Percentiles rank a stretch among this genome's conserved stretches.
These are phyloP conservation scores for Davidsoniella eucalypti DNA, from an alignment of 2,329 filamentous ascomycete genomes.

Conservation along the genomic window DNA sequence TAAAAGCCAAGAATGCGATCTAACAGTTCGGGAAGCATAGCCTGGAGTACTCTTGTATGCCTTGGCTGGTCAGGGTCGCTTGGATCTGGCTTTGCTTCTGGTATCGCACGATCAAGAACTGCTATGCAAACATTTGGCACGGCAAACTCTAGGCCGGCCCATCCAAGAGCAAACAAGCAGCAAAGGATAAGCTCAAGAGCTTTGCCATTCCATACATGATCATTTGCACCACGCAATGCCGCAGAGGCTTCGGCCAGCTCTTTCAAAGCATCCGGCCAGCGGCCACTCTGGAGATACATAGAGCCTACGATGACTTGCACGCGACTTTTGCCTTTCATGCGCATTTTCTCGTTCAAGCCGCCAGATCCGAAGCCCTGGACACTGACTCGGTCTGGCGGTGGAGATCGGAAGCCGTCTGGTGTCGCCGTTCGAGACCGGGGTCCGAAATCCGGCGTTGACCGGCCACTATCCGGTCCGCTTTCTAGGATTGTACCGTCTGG, in stretches of 20 bases:
- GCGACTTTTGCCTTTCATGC: slow-evolving; percentile 66
- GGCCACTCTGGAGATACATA: slow-evolving; percentile 73
- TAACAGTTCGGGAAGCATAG: slow-evolving; percentile 53
- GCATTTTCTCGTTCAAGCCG: slow-evolving; percentile 58
- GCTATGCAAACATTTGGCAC: slow-evolving; percentile 43
- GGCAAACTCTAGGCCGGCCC: slow-evolving; percentile 69
- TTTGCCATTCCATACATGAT: slow-evolving; percentile 96
- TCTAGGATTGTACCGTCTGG: slow-evolving; percentile 17
- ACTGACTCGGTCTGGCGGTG: slow-evolving; percentile 38
- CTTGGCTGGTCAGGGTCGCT: slow-evolving; percentile 30
- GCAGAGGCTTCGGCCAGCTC: slow-evolving; percentile 68
- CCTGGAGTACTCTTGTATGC: slow-evolving; percentile 37
- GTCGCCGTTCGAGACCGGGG: slow-evolving; percentile 23
- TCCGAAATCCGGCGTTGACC: slow-evolving; percentile 25
- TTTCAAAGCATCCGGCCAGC: slow-evolving; percentile 76
- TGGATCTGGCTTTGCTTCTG: slow-evolving; percentile 19
- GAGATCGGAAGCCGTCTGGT: slow-evolving; percentile 30
- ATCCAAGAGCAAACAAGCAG: slow-evolving; percentile 67
- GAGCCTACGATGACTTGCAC: slow-evolving; percentile 67
- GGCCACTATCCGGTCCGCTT: slow-evolving; percentile 23
- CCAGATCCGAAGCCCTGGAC: slow-evolving; percentile 57
- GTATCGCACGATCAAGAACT: slow-evolving; percentile 32
- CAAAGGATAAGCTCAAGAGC: slow-evolving; percentile 76
- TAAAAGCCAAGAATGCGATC: slow-evolving; percentile 63
- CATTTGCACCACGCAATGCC: slow-evolving; percentile 61